These are phyloP conservation scores for Aquilaria malaccensis DNA, from an alignment of 345 rosid genomes.

Conservation along the genomic window DNA sequence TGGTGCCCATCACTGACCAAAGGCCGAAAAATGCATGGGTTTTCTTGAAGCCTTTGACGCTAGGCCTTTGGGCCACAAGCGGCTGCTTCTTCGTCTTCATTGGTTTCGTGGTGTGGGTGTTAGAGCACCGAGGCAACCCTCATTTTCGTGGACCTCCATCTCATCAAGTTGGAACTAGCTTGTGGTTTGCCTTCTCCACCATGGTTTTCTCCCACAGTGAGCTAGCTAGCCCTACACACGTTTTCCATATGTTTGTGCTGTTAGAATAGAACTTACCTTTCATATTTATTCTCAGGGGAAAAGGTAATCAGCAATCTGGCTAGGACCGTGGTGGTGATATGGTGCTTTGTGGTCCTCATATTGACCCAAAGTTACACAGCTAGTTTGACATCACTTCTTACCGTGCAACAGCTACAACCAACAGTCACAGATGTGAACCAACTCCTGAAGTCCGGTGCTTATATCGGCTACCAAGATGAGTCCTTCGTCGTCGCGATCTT, in stretches of 20 bases:
- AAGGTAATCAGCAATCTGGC: slow-evolving; percentile 30
- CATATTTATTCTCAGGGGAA: slow-evolving; percentile 12
- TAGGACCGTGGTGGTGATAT: slow-evolving; percentile 28
- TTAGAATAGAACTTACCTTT: too few species aligned
- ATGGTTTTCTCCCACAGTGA: slow-evolving; percentile 3
- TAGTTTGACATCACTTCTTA: slow-evolving; percentile 33
- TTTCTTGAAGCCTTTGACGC: slow-evolving; percentile 15
- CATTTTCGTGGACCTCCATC: neutral
- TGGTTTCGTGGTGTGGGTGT: slow-evolving; percentile 1
- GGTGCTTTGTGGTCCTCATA: slow-evolving; percentile 38
- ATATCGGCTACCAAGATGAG: slow-evolving; percentile 12
- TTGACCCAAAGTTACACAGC: slow-evolving; percentile 37
- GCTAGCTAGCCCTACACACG: neutral
- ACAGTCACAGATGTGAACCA: neutral
- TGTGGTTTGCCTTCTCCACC: slow-evolving; percentile 7
- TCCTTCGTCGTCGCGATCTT: slow-evolving; percentile 3
- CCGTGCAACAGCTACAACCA: slow-evolving; percentile 22
- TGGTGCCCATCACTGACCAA: too few species aligned
- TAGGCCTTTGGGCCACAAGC: slow-evolving; percentile 1
- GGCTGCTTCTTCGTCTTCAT: neutral
- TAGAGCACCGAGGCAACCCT: neutral
- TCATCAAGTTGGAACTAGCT: neutral
- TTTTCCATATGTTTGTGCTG: too few species aligned
- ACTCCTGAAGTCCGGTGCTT: too few species aligned
- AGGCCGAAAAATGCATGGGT: slow-evolving; percentile 5